Base-by-base conservation (phyloP, 2,329 filamentous ascomycete species). In the Hymenoscyphus fructigenus region DNA sequence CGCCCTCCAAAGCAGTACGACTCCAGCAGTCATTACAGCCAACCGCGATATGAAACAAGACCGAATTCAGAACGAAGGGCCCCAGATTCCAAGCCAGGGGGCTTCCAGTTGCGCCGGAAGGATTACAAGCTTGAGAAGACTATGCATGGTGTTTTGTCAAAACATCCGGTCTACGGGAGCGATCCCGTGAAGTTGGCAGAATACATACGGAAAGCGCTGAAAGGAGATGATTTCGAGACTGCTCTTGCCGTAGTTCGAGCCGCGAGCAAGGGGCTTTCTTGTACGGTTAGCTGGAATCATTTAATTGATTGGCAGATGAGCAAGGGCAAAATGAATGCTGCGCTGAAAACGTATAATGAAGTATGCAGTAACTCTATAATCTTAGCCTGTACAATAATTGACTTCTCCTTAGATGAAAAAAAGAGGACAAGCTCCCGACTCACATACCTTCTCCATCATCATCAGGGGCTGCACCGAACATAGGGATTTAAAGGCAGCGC, bases 291-390 rank as follows among this genome's bases (percentile, higher is more conserved):
- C 65, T 99, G 94, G 93, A 98, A 98, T 77, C 86, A 91, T 74
- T 78, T 97, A 56, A 88, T 99, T 64, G 84, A 89, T 64, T 87
- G 92, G 76, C 81, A 86, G 67, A 79, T 97, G 76, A 78, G 83
- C 53, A 80, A 86, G 28, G 81, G 85, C 53, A 83, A 83, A 60
- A 77, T 92, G 38, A 82, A 83, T 66, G 79, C 81, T 23, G 93
- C 91, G 20, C 78, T 96, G 64, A 93, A 91, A 78, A 81, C 92
- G n/a, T 97, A 88, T 79, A 97, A 97, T 76, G 94, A 98, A 77
- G 90, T 91, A 76, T 68, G 81, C 73, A 47, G 14, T 44, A 2
- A 50, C 17, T 61, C 15, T 55, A 6, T 47, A n/a, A 14, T 47
- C 6, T n/a, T 28, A 67, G 57, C 36, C 23, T 9, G 1, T 23